Percentiles rank a stretch among this genome's conserved stretches.
Evolutionary conservation across 805 yeast species (phyloP).

Genomic region (Saccharomyces eubayanus): DNA sequence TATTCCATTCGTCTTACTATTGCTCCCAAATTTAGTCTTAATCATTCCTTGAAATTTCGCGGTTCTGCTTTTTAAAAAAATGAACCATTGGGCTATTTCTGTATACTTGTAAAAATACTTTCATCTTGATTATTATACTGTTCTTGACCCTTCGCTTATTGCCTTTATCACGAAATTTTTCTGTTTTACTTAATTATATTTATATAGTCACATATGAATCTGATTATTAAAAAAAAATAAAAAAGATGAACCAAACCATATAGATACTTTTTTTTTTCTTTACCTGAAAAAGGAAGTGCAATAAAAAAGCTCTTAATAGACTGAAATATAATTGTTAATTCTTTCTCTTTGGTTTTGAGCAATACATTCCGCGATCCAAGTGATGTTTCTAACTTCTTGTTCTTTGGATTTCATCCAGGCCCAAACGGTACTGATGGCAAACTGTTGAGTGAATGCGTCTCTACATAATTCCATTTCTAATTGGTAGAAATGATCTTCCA

Average conservation of each 20-base stretch:
- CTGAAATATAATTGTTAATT: constrained; percentile 83
- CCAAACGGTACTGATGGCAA: constrained; percentile 83
- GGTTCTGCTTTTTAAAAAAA: background rate
- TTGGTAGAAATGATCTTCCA: constrained; percentile 92
- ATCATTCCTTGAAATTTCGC: background rate
- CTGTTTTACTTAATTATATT: background rate
- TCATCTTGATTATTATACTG: background rate
- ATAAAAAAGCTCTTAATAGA: constrained; percentile 39
- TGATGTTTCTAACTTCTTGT: constrained; percentile 92
- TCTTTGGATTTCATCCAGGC: constrained; percentile 95
- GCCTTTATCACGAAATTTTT: background rate
- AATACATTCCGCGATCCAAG: constrained; percentile 99
- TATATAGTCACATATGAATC: background rate
- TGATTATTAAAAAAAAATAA: background rate
- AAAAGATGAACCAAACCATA: background rate
- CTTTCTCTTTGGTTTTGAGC: constrained; percentile 96
- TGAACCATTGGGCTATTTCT: background rate
- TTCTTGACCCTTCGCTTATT: no score
- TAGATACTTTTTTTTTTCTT: background rate
- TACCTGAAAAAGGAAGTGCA: background rate
- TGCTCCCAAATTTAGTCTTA: background rate
- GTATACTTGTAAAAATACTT: background rate
- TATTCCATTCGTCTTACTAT: background rate
- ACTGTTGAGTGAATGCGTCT: constrained; percentile 93
- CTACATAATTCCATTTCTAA: constrained; percentile 88